A percentile compares a stretch with the other conserved stretches of the same genome.
Conservation (phyloP, 2,329 filamentous ascomycete species). For the Hymenoscyphus occultus region DNA sequence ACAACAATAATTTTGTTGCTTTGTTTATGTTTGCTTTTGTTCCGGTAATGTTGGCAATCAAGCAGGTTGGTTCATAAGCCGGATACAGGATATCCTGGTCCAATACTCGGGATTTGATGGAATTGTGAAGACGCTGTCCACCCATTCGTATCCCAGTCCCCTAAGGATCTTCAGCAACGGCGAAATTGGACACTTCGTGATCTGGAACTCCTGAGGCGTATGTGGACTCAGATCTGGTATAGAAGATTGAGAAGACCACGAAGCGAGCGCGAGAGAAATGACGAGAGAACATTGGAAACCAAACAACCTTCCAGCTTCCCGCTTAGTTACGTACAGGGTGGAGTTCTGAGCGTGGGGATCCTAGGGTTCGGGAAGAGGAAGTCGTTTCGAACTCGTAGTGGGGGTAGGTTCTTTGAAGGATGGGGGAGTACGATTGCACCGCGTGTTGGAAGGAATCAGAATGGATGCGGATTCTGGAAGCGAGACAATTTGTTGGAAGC, state of each 20-base stretch:
- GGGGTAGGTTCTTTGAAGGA: not conserved
- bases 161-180: not conserved
- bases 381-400: not conserved
- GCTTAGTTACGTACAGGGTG: not conserved
- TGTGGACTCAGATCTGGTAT: not conserved
- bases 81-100: not conserved
- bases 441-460: not conserved
- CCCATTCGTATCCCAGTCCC: not conserved
- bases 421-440: not conserved
- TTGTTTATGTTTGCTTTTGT: constrained; percentile 5
- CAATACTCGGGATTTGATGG: not conserved
- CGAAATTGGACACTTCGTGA: not conserved
- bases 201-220: not conserved
- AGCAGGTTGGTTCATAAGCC: not conserved
- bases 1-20: not conserved
- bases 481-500: not conserved
- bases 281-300: constrained; percentile 4
- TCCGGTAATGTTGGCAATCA: not conserved
- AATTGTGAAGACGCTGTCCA: not conserved
- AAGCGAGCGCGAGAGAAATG: constrained; percentile 2
- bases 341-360: not conserved
- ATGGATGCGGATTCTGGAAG: not conserved
- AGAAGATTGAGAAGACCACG: not conserved
- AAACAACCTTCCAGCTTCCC: not conserved
- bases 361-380: constrained; percentile 3